Evolutionary conservation across 768 basidiomycete genomes (phyloP).

Genomic region (Hebeloma cylindrosporum): DNA sequence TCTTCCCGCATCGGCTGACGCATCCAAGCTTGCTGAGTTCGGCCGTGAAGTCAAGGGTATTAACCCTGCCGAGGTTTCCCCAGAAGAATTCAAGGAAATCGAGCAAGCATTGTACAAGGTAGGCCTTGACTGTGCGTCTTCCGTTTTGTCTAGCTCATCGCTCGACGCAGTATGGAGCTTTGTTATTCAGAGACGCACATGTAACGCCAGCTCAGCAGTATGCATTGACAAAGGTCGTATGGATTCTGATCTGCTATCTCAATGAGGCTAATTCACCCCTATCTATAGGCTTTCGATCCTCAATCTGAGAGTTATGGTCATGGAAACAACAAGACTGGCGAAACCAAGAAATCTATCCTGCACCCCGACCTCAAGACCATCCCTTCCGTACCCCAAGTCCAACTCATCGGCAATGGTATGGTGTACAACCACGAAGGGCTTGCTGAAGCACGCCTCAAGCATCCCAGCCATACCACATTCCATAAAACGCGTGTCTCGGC

Average conservation of each 20-base stretch:
- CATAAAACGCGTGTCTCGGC: conserved; percentile 76
- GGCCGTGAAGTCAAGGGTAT: conserved; percentile 77
- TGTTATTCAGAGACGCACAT: conserved; percentile 71
- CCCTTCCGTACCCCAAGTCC: conserved; percentile 84
- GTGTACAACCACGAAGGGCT: conserved; percentile 83
- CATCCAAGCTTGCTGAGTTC: conserved; percentile 65
- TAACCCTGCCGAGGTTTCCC: conserved; percentile 60
- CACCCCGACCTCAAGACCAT: conserved; percentile 92
- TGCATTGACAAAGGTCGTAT: conserved; percentile 78
- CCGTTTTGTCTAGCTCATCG: not conserved
- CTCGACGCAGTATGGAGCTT: conserved; percentile 55
- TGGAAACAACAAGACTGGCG: conserved; percentile 83
- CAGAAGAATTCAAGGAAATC: conserved; percentile 66
- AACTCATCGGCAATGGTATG: conserved; percentile 87
- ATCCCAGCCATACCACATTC: conserved; percentile 84
- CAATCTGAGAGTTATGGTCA: conserved; percentile 70
- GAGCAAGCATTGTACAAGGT: conserved; percentile 78
- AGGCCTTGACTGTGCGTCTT: conserved; percentile 7
- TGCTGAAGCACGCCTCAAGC: conserved; percentile 74
- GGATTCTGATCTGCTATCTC: conserved; percentile 7
- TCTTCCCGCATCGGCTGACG: conserved; percentile 70
- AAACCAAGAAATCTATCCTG: conserved; percentile 74
- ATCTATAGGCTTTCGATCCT: conserved; percentile 69
- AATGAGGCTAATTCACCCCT: conserved; percentile 3
- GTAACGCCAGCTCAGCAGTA: conserved; percentile 84